phyloP scores from a whole-genome alignment of 441 rosid genomes.

The Gossypium aridum region DNA sequence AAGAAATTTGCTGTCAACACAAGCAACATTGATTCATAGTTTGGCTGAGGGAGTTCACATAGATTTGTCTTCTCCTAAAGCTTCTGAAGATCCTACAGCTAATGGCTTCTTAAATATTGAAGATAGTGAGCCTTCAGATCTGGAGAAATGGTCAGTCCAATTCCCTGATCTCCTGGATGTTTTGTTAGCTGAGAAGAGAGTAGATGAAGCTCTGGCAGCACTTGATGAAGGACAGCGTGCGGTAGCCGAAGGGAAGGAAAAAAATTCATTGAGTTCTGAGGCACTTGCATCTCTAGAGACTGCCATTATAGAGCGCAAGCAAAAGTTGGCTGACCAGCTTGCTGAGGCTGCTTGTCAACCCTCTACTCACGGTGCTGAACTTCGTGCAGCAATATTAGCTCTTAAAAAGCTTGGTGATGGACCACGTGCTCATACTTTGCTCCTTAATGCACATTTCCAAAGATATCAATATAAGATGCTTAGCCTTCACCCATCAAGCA shows the following conservation, averaged over 20 bases:
- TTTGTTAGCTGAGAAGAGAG: conserved; percentile 50
- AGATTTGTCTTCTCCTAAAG: conserved; percentile 30
- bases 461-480: conserved; percentile 87
- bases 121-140: conserved; percentile 47
- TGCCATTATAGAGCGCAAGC: conserved; percentile 62
- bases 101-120: conserved; percentile 22
- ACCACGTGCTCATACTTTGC: conserved; percentile 88
- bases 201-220: conserved; percentile 55
- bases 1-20: conserved; percentile 86
- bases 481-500: conserved; percentile 90
- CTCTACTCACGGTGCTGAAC: conserved; percentile 33
- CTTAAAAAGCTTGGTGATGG: conserved; percentile 98
- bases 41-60: conserved; percentile 34
- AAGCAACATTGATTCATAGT: conserved; percentile 85
- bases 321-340: conserved; percentile 92
- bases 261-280: conserved; percentile 38
- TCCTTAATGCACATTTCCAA: conserved; percentile 79
- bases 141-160: conserved; percentile 78
- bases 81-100: conserved; percentile 34
- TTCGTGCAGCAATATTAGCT: conserved; percentile 72
- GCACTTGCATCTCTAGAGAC: conserved; percentile 50
- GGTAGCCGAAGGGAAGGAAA: conserved; percentile 58
- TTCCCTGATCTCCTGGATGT: conserved; percentile 91
- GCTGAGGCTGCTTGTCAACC: conserved; percentile 95
- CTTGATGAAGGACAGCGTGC: conserved; percentile 79